A percentile compares a stretch with the other conserved stretches of the same genome.
phyloP scores from a whole-genome alignment of 140 eudicot species.

The Senecio squalidus region DNA sequence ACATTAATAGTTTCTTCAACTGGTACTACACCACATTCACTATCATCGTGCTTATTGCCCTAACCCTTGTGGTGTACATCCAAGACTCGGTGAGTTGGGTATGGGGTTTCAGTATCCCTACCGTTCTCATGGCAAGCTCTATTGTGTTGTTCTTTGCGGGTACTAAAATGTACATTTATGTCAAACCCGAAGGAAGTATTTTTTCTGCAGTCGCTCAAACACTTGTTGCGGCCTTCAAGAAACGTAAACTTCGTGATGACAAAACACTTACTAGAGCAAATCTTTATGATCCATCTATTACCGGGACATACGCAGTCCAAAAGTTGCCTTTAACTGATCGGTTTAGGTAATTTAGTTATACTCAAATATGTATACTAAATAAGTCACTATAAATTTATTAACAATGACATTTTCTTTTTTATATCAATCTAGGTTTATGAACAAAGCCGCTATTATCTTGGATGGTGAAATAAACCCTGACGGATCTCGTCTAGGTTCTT shows the following conservation, averaged over 20 bases:
- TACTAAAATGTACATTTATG: conserved; percentile 42
- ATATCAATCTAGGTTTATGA: conserved; percentile 45
- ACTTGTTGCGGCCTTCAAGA: conserved; percentile 63
- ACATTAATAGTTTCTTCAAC: conserved; percentile 80
- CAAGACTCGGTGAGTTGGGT: conserved; percentile 79
- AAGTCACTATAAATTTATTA: background rate
- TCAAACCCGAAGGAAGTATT: conserved; percentile 68
- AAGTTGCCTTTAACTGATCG: conserved; percentile 53
- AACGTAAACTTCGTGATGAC: conserved; percentile 43
- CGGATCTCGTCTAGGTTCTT: conserved; percentile 40
- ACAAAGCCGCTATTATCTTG: conserved; percentile 66
- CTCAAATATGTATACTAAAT: background rate
- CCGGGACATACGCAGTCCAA: conserved; percentile 27
- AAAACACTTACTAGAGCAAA: conserved; percentile 12
- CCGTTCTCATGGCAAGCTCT: conserved; percentile 50
- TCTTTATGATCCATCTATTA: conserved; percentile 53
- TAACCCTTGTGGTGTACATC: conserved; percentile 73
- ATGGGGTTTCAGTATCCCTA: conserved; percentile 60
- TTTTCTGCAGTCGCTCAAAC: conserved; percentile 60
- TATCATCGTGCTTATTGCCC: conserved; percentile 41
- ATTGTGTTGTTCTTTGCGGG: conserved; percentile 66
- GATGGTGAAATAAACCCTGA: conserved; percentile 61
- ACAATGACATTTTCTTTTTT: background rate
- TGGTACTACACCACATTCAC: conserved; percentile 91
- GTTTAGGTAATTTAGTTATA: conserved; percentile 37